These are phyloP conservation scores for Diutina sp. DNA, from an alignment of 1,139 yeast species.

Conservation along the genomic window DNA sequence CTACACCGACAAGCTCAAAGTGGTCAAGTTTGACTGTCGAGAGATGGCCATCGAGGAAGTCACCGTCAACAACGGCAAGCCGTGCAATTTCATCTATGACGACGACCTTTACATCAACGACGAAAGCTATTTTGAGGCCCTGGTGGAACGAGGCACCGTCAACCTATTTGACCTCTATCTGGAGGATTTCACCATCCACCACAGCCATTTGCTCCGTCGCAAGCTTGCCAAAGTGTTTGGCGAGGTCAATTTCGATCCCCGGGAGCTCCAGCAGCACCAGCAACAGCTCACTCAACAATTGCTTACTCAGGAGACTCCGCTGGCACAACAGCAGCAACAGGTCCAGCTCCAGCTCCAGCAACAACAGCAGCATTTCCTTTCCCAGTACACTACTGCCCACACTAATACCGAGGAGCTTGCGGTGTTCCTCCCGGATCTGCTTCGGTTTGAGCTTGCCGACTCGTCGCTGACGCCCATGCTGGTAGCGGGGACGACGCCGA, in stretches of 20 bases:
- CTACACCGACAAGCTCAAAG: constrained; percentile 40
- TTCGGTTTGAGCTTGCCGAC: constrained; percentile 51
- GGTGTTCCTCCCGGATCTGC: constrained; percentile 59
- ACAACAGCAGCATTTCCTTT: neutral
- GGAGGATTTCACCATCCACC: constrained; percentile 33
- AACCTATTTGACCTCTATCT: constrained; percentile 32
- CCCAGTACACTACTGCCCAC: constrained; percentile 9
- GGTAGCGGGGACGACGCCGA: constrained; percentile 18
- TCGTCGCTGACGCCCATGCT: neutral
- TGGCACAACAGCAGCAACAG: neutral
- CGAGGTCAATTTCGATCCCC: constrained; percentile 29
- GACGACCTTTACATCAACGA: constrained; percentile 28
- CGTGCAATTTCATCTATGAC: constrained; percentile 23
- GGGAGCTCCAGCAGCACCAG: neutral
- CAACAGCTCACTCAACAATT: neutral
- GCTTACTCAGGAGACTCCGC: neutral
- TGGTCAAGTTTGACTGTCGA: constrained; percentile 67
- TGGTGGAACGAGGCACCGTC: constrained; percentile 12
- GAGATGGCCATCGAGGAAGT: constrained; percentile 57
- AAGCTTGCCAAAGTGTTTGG: constrained; percentile 52
- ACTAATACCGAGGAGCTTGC: constrained; percentile 61
- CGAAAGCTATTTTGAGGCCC: constrained; percentile 14
- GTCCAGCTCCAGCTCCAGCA: neutral
- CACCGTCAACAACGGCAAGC: constrained; percentile 36
- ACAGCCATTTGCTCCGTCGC: constrained; percentile 52